Percentiles rank a stretch among this genome's conserved stretches.
Conservation (phyloP, 129 eudicot genomes). For the Daucus carota region DH1_v3.0 NC_030385.2:31803001-31803500, state of each 20-base stretch:
- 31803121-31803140: background rate
- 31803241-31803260: background rate
- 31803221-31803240: conserved; percentile 1
- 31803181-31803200: background rate
- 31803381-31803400: background rate
- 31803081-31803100: background rate
- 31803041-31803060: background rate
- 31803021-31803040: background rate
- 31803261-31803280: background rate
- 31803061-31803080: background rate
- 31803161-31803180: background rate
- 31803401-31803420: background rate
- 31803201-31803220: background rate
- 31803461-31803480: conserved; percentile 50
- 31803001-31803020: background rate
- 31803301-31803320: background rate
- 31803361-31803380: background rate
- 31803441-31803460: background rate
- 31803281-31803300: background rate
- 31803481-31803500: conserved; percentile 74
- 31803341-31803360: background rate
- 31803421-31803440: background rate
- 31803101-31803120: background rate
- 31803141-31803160: background rate
- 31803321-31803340: background rate